These are phyloP conservation scores for Opeltia flavorubescens DNA, from an alignment of 495 filamentous ascomycete genomes.

Conservation along the genomic window DNA sequence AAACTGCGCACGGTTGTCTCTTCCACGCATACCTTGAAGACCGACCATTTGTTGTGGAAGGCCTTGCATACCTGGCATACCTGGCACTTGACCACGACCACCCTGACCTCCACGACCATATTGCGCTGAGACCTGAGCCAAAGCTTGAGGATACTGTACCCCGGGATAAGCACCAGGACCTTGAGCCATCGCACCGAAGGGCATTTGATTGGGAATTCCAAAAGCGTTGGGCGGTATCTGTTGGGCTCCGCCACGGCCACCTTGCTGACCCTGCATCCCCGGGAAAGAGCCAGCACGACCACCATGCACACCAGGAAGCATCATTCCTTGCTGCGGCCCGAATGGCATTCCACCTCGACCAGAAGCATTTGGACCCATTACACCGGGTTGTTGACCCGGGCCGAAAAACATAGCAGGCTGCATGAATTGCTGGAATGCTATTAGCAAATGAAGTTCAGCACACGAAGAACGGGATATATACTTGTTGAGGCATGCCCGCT, in stretches of 20 bases:
- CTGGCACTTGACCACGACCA: constrained; percentile 62
- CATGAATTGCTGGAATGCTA: constrained; percentile 36
- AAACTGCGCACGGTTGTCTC: constrained; percentile 43
- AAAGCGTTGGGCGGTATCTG: constrained; percentile 73
- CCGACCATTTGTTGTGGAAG: constrained; percentile 48
- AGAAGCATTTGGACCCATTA: constrained; percentile 50
- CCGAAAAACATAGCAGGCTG: constrained; percentile 79
- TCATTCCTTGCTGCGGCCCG: constrained; percentile 66
- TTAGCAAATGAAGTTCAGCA: too few relatives aligned
- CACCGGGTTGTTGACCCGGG: constrained; percentile 70
- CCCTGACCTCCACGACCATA: constrained; percentile 56
- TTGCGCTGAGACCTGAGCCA: constrained; percentile 37
- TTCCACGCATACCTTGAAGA: constrained; percentile 54
- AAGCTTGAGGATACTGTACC: constrained; percentile 43
- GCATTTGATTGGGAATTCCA: constrained; percentile 59
- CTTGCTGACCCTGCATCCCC: constrained; percentile 65
- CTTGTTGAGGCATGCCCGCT: constrained; percentile 79
- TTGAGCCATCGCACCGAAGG: constrained; percentile 59
- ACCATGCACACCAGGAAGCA: constrained; percentile 66
- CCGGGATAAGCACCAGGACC: constrained; percentile 41
- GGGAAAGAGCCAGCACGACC: constrained; percentile 59
- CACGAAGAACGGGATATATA: too few relatives aligned
- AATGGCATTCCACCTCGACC: constrained; percentile 75
- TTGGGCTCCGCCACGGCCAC: constrained; percentile 67
- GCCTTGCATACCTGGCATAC: constrained; percentile 54